Conservation (phyloP, 257 asterid species). For the Nicotiana benthamiana region DNA sequence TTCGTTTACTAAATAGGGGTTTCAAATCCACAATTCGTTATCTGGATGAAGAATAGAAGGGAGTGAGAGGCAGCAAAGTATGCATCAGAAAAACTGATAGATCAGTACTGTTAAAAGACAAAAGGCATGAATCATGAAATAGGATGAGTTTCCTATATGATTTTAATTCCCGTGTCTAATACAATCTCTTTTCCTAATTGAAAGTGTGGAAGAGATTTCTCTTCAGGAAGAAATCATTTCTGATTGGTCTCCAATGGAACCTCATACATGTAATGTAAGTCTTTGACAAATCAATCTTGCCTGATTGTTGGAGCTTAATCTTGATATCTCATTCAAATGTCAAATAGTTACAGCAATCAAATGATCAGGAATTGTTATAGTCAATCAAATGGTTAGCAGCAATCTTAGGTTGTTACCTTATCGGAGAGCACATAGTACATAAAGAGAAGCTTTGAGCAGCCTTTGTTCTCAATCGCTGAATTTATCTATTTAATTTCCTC, state of each 20-base stretch:
- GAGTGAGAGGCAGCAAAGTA: background rate
- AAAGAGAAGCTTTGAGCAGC: background rate
- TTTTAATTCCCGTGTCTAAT: background rate
- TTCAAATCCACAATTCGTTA: background rate
- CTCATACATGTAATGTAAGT: background rate
- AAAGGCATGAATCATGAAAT: background rate
- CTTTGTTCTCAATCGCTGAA: background rate
- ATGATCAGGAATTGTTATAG: background rate
- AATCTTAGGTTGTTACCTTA: background rate
- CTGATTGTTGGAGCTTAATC: background rate
- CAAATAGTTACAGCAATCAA: background rate
- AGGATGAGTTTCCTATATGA: background rate
- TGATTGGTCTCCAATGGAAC: constrained; percentile 2
- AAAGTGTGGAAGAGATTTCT: constrained; percentile 5
- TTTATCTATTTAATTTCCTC: background rate
- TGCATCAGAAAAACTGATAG: background rate
- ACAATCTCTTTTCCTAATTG: constrained; percentile 3
- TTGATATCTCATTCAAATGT: background rate
- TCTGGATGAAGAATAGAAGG: background rate
- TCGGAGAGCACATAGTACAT: background rate
- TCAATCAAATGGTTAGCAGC: background rate
- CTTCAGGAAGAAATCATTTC: constrained; percentile 7
- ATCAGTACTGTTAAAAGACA: background rate
- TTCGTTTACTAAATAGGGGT: background rate
- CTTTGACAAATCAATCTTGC: background rate